Evolutionary conservation across 1,139 yeast genomes (phyloP), one percentile per base, ranked within the genome.

Genomic region (Suzukiozyma palmioleophila): DNA sequence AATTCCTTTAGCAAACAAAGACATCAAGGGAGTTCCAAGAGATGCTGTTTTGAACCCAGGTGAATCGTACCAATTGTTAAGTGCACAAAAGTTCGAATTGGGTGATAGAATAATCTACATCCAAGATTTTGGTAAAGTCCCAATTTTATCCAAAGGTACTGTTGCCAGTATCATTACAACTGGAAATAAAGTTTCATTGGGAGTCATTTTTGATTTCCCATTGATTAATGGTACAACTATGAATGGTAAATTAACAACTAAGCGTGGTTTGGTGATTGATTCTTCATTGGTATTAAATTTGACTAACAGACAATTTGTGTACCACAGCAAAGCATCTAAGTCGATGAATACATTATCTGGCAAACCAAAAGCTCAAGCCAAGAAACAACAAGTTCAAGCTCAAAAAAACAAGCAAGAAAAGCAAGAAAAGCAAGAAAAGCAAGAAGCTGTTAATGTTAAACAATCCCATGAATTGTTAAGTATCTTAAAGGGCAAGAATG

Each of bases 81-180:
- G 84, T 45, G 73, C 76, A 37, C 99, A 94, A 64, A 66, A 72
- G 38, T 94, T 92, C 56, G 76, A 76, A 29, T 70, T 94, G 29
- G 98, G 98, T 51, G 97, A 92, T 55, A 77, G 98, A 44, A 87
- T 94, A 30, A 77, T 86, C 26, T 89, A 87, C 51, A 86, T 89
- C 18, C 84, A 85, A 53, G 88, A 83, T 52, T 81, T 86, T 29
- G 97, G 97, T 42, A 89, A 88, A 55, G 96, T 90, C 12, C 96
- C 97, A 27, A 65, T 82, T 42, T 87, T 84, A 54, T 76, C 89
- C 16, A 84, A 86, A 52, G 99, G 99, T 57, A 89, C 97, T 1
- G 95, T 92, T 40, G 84, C 86, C 39, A 89, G 92, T 4, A 81
- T 86, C 48, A 77, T 78, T 35, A 78, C 88, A 25, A 61, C 75